Percentiles rank a stretch among this genome's conserved stretches.
These are phyloP conservation scores for Candida glucosophila DNA, from an alignment of 1,139 yeast species.

Conservation along the genomic window DNA sequence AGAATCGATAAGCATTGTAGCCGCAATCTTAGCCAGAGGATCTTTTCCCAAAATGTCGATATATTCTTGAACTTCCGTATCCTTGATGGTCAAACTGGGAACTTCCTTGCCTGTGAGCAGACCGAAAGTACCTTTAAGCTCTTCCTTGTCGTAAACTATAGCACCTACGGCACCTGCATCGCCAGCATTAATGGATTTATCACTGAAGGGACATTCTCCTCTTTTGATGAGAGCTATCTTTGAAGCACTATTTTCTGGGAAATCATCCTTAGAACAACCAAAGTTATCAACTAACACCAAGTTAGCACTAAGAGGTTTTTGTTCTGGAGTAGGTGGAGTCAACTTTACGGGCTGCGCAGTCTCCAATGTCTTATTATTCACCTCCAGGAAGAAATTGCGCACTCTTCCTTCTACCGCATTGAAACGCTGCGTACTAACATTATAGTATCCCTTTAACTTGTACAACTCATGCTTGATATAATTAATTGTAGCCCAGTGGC, in stretches of 20 bases:
- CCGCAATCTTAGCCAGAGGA: constrained; percentile 26
- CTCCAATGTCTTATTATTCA: constrained; percentile 49
- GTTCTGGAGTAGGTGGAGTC: constrained; percentile 65
- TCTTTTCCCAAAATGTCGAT: constrained; percentile 25
- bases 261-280: constrained; percentile 68
- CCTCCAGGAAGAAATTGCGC: constrained; percentile 38
- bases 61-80: constrained; percentile 47
- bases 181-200: constrained; percentile 71
- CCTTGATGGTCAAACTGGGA: constrained; percentile 61
- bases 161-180: constrained; percentile 69
- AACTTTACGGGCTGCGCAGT: constrained; percentile 47
- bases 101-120: constrained; percentile 53
- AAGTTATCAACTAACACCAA: constrained; percentile 48
- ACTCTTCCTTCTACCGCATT: constrained; percentile 66
- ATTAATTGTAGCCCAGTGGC: constrained; percentile 72
- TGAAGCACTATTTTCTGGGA: constrained; percentile 34
- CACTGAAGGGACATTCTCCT: constrained; percentile 80
- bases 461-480: constrained; percentile 55
- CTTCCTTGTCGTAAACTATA: constrained; percentile 60
- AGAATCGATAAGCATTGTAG: constrained; percentile 54
- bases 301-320: constrained; percentile 49
- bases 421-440: constrained; percentile 58
- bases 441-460: constrained; percentile 55
- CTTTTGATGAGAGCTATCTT: constrained; percentile 66
- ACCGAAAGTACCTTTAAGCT: constrained; percentile 69